phyloP scores from a whole-genome alignment of 2,329 filamentous ascomycete species.

The Trichothecium roseum region DNA sequence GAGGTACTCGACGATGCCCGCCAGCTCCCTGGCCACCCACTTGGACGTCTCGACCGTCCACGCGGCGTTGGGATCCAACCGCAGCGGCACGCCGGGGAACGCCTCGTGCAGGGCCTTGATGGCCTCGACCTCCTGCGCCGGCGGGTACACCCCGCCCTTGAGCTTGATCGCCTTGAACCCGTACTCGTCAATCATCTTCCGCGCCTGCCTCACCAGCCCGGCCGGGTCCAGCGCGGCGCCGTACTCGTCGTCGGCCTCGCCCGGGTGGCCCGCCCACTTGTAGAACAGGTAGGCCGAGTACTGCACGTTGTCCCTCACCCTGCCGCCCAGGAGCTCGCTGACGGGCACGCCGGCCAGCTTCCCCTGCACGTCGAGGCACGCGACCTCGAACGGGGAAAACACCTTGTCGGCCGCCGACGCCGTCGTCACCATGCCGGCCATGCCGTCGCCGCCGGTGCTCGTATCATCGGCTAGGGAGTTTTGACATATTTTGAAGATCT shows the following conservation, averaged over 20 bases:
- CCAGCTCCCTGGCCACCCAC: slow-evolving; percentile 25
- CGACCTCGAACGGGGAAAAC: slow-evolving; percentile 31
- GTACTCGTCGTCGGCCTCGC: slow-evolving; percentile 26
- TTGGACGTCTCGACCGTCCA: slow-evolving; percentile 27
- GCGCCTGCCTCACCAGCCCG: slow-evolving; percentile 22
- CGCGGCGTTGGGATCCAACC: slow-evolving; percentile 27
- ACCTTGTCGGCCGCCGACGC: slow-evolving; percentile 29
- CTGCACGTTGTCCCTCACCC: slow-evolving; percentile 25
- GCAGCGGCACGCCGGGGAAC: slow-evolving; percentile 24
- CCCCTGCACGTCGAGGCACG: slow-evolving; percentile 29
- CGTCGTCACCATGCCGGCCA: slow-evolving; percentile 37
- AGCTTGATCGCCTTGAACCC: slow-evolving; percentile 32
- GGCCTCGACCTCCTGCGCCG: slow-evolving; percentile 26
- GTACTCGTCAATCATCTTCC: slow-evolving; percentile 28
- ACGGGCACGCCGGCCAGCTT: slow-evolving; percentile 28
- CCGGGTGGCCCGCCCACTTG: slow-evolving; percentile 30
- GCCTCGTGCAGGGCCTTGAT: slow-evolving; percentile 24
- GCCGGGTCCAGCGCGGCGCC: slow-evolving; percentile 23
- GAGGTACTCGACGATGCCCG: slow-evolving; percentile 25
- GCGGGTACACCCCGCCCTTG: slow-evolving; percentile 30
- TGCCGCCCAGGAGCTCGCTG: slow-evolving; percentile 26
- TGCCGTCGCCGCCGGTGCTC: slow-evolving; percentile 41
- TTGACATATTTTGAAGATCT: slow-evolving; percentile 74
- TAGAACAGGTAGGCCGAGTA: slow-evolving; percentile 34
- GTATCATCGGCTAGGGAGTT: slow-evolving; percentile 54